Evolutionary conservation across 1,284 basidiomycete genomes (phyloP).

Genomic region (Austropuccinia psidii): DNA sequence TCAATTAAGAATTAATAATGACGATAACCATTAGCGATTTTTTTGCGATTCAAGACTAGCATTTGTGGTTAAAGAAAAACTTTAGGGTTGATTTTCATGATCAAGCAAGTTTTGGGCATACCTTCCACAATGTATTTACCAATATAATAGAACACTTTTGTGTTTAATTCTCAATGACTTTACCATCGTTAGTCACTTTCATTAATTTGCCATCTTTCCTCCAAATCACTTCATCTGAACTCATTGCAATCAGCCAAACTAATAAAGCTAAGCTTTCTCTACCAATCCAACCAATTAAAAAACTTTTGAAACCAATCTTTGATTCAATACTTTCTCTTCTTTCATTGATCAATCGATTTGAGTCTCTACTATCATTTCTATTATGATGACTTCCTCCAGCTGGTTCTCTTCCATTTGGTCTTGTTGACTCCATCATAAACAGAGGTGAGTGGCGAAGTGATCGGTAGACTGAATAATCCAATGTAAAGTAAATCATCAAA

Average conservation of each 20-base stretch:
- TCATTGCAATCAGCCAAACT: constrained; percentile 70
- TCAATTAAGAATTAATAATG: too few species aligned
- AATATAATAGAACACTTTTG: too few species aligned
- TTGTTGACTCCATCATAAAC: neutral
- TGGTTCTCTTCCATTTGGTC: constrained; percentile 48
- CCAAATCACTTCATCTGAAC: constrained; percentile 74
- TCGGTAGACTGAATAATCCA: constrained; percentile 42
- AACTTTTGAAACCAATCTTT: constrained; percentile 46
- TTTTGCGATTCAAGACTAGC: too few species aligned
- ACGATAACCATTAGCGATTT: too few species aligned
- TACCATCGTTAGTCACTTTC: too few species aligned
- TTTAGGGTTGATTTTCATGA: too few species aligned
- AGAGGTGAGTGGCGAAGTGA: constrained; percentile 7
- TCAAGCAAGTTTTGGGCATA: too few species aligned
- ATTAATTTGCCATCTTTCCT: constrained; percentile 47
- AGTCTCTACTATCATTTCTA: neutral
- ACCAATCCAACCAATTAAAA: constrained; percentile 65
- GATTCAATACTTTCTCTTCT: neutral
- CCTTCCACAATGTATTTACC: too few species aligned
- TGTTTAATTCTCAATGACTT: too few species aligned
- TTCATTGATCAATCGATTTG: neutral
- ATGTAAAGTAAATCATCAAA: constrained; percentile 41
- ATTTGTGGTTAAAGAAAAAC: too few species aligned
- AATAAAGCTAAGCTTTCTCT: constrained; percentile 74
- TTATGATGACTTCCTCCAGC: neutral